phyloP scores from a whole-genome alignment of 768 basidiomycete genomes.

The Kwoniella botswanensis region DNA sequence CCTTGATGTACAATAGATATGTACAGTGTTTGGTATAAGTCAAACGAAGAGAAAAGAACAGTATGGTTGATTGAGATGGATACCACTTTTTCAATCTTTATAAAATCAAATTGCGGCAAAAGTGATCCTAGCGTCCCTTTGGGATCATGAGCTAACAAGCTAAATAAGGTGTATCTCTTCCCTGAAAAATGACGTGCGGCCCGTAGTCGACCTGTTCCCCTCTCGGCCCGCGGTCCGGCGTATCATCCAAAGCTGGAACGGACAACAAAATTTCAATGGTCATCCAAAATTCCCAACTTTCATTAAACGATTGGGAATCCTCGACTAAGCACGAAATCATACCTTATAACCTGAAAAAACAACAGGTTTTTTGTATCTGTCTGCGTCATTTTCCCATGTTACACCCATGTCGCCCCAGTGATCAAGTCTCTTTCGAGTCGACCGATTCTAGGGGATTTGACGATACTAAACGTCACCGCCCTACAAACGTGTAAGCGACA shows the following conservation, averaged over 20 bases:
- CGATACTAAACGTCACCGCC: not conserved
- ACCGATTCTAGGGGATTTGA: not conserved
- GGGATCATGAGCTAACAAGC: not conserved
- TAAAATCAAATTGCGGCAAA: conserved; percentile 15
- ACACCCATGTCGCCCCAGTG: not conserved
- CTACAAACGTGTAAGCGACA: not conserved
- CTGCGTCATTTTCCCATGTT: not conserved
- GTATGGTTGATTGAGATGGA: not conserved
- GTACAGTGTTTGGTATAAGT: not conserved
- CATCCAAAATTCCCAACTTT: conserved; percentile 13
- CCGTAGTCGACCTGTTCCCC: not conserved
- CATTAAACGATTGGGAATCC: conserved; percentile 4
- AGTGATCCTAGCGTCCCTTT: conserved; percentile 2
- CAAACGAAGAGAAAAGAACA: not conserved
- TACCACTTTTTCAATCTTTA: not conserved
- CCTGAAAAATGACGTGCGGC: not conserved
- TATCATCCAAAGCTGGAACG: conserved; percentile 2
- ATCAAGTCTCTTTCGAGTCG: not conserved
- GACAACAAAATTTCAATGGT: not conserved
- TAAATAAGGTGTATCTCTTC: not conserved
- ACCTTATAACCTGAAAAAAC: not conserved
- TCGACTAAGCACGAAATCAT: conserved; percentile 4
- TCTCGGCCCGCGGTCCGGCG: conserved; percentile 15
- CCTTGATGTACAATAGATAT: conserved; percentile 5
- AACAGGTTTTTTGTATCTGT: not conserved